Evolutionary conservation across 2,329 filamentous ascomycete species (phyloP).

Genomic region (Aspergillus cejpii): DNA sequence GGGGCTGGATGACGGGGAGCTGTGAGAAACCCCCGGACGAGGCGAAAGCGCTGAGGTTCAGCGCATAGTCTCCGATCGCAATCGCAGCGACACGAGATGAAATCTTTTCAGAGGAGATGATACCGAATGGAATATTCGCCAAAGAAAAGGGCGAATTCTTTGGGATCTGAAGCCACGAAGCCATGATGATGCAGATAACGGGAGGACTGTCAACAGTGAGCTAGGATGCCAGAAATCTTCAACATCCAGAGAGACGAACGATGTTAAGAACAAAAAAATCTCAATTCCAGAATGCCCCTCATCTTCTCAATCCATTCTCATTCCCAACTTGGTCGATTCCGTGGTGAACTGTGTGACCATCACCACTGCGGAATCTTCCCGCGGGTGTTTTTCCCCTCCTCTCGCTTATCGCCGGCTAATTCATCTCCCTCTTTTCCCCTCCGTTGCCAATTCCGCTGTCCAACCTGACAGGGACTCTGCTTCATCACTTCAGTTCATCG

Average conservation of each 20-base stretch:
- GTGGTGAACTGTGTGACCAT: not conserved
- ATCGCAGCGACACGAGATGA: conserved; percentile 57
- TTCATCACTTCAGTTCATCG: not conserved
- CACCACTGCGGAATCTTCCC: conserved; percentile 8
- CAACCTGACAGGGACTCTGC: no score
- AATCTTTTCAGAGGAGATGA: conserved; percentile 60
- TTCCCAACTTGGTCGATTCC: not conserved
- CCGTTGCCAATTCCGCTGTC: conserved; percentile 7
- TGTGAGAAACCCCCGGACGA: conserved; percentile 53
- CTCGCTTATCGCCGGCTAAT: conserved; percentile 17
- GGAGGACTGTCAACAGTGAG: not conserved
- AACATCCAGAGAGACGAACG: not conserved
- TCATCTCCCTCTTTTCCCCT: conserved; percentile 4
- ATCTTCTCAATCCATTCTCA: not conserved
- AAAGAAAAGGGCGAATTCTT: conserved; percentile 63
- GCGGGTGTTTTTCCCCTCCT: not conserved
- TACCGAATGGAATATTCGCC: conserved; percentile 75
- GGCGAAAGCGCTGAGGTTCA: conserved; percentile 62
- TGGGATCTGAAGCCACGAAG: conserved; percentile 56
- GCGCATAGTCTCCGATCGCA: conserved; percentile 64
- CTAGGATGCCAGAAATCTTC: not conserved
- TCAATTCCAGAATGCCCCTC: not conserved
- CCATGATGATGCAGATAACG: conserved; percentile 27
- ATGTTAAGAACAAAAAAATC: conserved; percentile 4
- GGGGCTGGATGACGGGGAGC: conserved; percentile 51